Conservation (phyloP, 2,329 filamentous ascomycete genomes). For the Akanthomyces muscarius region DNA sequence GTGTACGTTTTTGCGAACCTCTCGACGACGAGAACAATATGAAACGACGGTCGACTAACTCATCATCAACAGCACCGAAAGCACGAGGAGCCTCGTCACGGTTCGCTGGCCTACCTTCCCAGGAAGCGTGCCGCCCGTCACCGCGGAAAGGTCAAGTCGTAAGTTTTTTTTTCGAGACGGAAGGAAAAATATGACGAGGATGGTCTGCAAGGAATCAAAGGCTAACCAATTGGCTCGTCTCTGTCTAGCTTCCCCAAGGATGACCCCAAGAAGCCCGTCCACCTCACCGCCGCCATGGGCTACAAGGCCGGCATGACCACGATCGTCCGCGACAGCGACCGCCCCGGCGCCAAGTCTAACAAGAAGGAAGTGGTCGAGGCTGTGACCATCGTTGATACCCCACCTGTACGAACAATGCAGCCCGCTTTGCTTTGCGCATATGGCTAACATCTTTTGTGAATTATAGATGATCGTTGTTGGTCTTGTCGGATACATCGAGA, state of each 20-base stretch:
- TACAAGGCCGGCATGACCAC: constrained; percentile 99
- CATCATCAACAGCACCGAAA: constrained; percentile 45
- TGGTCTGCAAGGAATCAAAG: constrained; percentile 22
- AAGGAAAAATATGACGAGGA: neutral
- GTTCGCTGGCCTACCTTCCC: constrained; percentile 82
- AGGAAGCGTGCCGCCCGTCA: constrained; percentile 92
- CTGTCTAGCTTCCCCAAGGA: constrained; percentile 90
- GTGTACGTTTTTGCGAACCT: constrained; percentile 32
- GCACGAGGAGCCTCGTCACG: constrained; percentile 88
- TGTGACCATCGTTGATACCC: constrained; percentile 83
- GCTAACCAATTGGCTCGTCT: constrained; percentile 23
- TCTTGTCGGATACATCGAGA: constrained; percentile 99
- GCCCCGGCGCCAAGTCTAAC: constrained; percentile 98
- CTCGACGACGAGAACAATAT: neutral
- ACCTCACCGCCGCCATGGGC: constrained; percentile 96
- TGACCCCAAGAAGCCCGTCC: constrained; percentile 99
- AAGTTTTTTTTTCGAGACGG: constrained; percentile 40
- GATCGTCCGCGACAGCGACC: constrained; percentile 98
- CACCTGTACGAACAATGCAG: constrained; percentile 89
- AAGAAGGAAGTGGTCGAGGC: constrained; percentile 97
- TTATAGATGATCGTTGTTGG: constrained; percentile 97
- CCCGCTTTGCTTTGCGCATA: constrained; percentile 72
- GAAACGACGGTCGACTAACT: constrained; percentile 12
- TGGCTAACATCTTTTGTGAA: constrained; percentile 59
- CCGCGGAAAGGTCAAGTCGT: constrained; percentile 98